A percentile compares a stretch with the other conserved stretches of the same genome.
Conservation (phyloP, 140 eudicot genomes). For the Bidens hawaiensis region DNA sequence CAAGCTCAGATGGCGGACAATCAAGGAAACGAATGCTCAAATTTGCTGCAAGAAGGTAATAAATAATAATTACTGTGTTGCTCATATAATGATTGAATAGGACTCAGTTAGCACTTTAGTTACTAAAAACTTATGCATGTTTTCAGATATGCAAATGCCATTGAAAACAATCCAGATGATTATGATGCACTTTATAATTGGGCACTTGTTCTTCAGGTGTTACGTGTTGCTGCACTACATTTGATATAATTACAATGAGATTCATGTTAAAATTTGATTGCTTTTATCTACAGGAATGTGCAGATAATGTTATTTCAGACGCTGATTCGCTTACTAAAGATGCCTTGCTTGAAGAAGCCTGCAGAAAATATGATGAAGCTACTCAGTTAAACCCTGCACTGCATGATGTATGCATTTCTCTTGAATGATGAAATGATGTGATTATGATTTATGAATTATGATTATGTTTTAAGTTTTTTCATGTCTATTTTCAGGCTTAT, state of each 20-base stretch:
- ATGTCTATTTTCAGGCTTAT: conserved; percentile 45
- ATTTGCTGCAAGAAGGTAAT: conserved; percentile 84
- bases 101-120: too few species aligned
- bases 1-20: conserved; percentile 71
- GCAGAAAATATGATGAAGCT: conserved; percentile 92
- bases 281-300: conserved; percentile 73
- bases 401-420: conserved; percentile 61
- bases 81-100: not conserved
- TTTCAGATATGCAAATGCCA: conserved; percentile 89
- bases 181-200: conserved; percentile 95
- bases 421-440: conserved; percentile 4
- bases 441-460: not conserved
- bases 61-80: conserved; percentile 1
- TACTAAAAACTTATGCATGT: conserved; percentile 3
- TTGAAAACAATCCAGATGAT: conserved; percentile 88
- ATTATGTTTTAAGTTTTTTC: too few species aligned
- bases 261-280: not conserved
- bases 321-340: conserved; percentile 76
- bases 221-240: not conserved
- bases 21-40: conserved; percentile 84
- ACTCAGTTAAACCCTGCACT: conserved; percentile 82
- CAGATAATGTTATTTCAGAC: conserved; percentile 74
- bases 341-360: conserved; percentile 94
- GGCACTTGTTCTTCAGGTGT: conserved; percentile 98
- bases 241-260: not conserved